Evolutionary conservation across 2,329 filamentous ascomycete species (phyloP).

Genomic region (Eurotiales sp.): DNA sequence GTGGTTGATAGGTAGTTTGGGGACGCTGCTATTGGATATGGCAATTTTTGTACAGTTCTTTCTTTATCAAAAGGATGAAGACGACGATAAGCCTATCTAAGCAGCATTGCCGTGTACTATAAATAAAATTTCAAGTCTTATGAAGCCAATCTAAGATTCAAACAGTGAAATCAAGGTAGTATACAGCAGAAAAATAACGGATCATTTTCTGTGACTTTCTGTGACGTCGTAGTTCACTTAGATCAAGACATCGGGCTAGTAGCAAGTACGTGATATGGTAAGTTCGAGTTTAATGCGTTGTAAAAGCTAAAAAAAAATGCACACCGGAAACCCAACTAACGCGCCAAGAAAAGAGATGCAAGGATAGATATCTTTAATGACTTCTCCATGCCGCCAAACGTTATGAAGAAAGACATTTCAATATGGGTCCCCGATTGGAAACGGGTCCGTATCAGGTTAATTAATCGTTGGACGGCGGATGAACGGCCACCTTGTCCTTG

Average conservation of each 20-base stretch:
- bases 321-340: neutral
- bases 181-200: no score
- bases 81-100: conserved; percentile 8
- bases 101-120: no score
- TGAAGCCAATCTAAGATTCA: no score
- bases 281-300: no score
- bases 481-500: conserved; percentile 60
- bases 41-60: conserved; percentile 91
- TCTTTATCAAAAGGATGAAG: conserved; percentile 59
- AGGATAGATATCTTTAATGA: neutral
- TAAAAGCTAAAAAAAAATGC: no score
- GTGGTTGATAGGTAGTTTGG: conserved; percentile 85
- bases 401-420: neutral
- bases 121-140: no score
- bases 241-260: no score
- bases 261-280: neutral
- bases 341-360: neutral
- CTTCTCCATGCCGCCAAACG: conserved; percentile 6
- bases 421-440: no score
- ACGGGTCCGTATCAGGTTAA: neutral
- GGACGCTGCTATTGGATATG: conserved; percentile 80
- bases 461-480: conserved; percentile 25
- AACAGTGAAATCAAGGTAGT: no score
- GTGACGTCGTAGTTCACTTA: no score
- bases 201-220: no score